Evolutionary conservation across 441 rosid genomes (phyloP).

Genomic region (Cnidoscolus chayamansa): DNA sequence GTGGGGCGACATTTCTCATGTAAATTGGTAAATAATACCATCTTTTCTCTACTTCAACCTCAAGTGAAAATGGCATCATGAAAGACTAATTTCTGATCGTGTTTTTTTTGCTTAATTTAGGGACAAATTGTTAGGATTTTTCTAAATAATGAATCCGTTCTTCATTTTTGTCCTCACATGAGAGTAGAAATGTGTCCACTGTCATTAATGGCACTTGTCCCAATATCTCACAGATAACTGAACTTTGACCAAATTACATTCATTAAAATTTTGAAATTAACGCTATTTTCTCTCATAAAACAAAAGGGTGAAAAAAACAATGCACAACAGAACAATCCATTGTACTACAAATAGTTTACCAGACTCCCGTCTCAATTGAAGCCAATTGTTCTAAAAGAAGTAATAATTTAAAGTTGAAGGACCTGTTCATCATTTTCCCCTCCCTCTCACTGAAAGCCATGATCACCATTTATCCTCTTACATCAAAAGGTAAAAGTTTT

Average conservation of each 20-base stretch:
- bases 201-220: background rate
- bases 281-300: background rate
- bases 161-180: background rate
- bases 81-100: background rate
- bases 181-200: background rate
- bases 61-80: background rate
- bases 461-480: too few relatives aligned
- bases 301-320: background rate
- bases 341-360: too few relatives aligned
- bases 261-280: background rate
- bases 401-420: too few relatives aligned
- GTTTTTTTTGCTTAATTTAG: background rate
- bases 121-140: slow-evolving; percentile 4
- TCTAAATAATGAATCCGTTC: slow-evolving; percentile 8
- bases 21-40: background rate
- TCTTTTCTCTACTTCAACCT: background rate
- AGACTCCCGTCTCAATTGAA: too few relatives aligned
- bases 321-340: too few relatives aligned
- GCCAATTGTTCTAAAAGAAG: too few relatives aligned
- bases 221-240: too few relatives aligned
- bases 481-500: too few relatives aligned
- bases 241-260: too few relatives aligned
- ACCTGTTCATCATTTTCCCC: too few relatives aligned
- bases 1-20: background rate
- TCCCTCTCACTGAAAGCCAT: too few relatives aligned